Evolutionary conservation across 2,329 filamentous ascomycete species (phyloP), one percentile per base, ranked within the genome.

Genomic region (Chaetomiaceae sp.): DNA sequence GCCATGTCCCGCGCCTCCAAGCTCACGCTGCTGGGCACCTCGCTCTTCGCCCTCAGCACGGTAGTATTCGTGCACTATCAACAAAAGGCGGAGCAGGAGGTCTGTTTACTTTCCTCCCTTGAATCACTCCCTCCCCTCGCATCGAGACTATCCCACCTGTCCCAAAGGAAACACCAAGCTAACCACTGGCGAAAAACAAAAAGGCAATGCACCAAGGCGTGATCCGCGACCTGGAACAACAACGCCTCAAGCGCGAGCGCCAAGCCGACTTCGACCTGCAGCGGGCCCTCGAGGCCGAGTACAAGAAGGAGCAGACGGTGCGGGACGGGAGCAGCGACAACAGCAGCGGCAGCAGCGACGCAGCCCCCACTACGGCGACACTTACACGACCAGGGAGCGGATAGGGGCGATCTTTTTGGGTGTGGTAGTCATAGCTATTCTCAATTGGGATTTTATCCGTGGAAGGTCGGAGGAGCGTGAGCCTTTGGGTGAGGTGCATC

Each of bases 201-300:
- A 58, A 92, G 94, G 88, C 89, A 53, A 99, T 99, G 94, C 94
- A 99, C 67, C 83, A 87, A 61, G 94, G 94, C 40, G 94, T 99
- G 38, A 76, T 97, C 60, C 88, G 92, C 59, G 94, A 99, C 66
- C 88, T 96, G 78, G 92, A 97, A 67, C 90, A 95, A 67, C 91
- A 96, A 69, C 84, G 88, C 42, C 69, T 96, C 61, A 96, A 96
- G 74, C 81, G 83, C 61, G 94, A 99, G 70, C 85, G 94, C 55
- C 89, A 95, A 69, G 82, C 91, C 47, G 94, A 99, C 68, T 99
- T 99, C 66, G 91, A 97, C 60, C 83, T 95, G 81, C 94, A 99
- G 68, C 82, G 79, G 59, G 81, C 80, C 6, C 75, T 99, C 44
- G 91, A 97, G 72, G 82, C 87, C 64, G 89, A 99, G 69, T 97